Evolutionary conservation across 306 rosid genomes (phyloP), one percentile per base, ranked within the genome.

Genomic region (Rosa multiflora): DNA sequence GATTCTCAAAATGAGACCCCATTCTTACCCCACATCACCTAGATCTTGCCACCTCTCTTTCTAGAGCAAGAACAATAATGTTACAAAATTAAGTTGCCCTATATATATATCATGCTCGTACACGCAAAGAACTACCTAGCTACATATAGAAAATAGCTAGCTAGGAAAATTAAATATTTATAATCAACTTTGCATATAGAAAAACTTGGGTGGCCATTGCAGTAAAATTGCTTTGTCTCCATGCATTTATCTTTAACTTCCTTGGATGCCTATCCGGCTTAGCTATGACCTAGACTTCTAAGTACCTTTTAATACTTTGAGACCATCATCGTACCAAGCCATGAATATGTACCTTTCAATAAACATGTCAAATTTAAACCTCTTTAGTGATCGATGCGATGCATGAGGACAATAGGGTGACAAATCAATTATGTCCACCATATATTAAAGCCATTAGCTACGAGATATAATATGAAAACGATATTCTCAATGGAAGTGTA

Each of bases 291-390:
- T 73, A 67, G 63, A 23, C 6, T 44, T 76, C 37, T 37, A n/a
- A 26, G 14, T 29, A n/a, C 17, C 11, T 20, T 17, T 14, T 49
- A 37, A 23, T 76, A 40, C 76, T 74, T 75, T 74, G 85, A 73
- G 80, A 81, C 44, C 72, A 80, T 88, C 85, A 79, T 82, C 84
- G 70, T 83, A 83, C 70, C 74, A 76, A 83, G 79, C 71, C 87
- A 74, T 44, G 61, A 39, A 52, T 12, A 39, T 76, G 79, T 62
- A 78, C 82, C 77, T 72, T 90, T 85, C 82, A 47, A 82, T 63
- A 71, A 83, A 71, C 73, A 51, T 49, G 21, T 44, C 47, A 44
- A 44, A 44, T 44, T 44, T 59, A 43, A 23, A 56, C 8, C n/a
- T 40, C 5, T n/a, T 68, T 42, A 67, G 47, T 67, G 26, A 18